A percentile compares a stretch with the other conserved stretches of the same genome.
Conservation (phyloP, 495 filamentous ascomycete species). For the Cercophora sp. region DNA sequence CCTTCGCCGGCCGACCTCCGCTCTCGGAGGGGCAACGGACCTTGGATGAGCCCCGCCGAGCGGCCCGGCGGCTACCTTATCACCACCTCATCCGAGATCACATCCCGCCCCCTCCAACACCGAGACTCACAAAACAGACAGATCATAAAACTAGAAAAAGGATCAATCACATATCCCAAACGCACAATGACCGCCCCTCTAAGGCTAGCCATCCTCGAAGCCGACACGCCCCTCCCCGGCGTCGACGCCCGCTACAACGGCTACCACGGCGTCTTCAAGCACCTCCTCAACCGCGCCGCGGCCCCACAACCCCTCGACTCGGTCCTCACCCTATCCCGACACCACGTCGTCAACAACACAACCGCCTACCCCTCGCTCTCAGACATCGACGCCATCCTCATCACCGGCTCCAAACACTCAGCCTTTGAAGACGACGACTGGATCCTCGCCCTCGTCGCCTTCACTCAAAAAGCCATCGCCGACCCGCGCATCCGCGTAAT, state of each 20-base stretch:
- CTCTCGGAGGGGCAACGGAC: too few species aligned
- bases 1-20: too few species aligned
- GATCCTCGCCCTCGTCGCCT: constrained; percentile 74
- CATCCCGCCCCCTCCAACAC: too few species aligned
- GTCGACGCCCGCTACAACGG: constrained; percentile 59
- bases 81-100: too few species aligned
- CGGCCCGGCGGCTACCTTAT: too few species aligned
- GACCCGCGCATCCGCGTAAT: constrained; percentile 57
- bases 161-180: not conserved
- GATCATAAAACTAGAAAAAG: too few species aligned
- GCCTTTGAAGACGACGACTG: constrained; percentile 63
- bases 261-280: constrained; percentile 69
- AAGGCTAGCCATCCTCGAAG: constrained; percentile 80
- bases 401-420: constrained; percentile 64
- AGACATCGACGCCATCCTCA: constrained; percentile 74
- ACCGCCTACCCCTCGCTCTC: constrained; percentile 64
- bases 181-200: constrained; percentile 41
- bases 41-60: not conserved
- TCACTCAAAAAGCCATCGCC: constrained; percentile 49
- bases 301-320: constrained; percentile 30
- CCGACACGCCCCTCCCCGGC: constrained; percentile 62
- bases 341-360: constrained; percentile 59
- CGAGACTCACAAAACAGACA: too few species aligned
- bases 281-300: constrained; percentile 51
- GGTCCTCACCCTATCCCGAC: constrained; percentile 57